Evolutionary conservation across 495 filamentous ascomycete genomes (phyloP).

Genomic region (Thozetella sp.): DNA sequence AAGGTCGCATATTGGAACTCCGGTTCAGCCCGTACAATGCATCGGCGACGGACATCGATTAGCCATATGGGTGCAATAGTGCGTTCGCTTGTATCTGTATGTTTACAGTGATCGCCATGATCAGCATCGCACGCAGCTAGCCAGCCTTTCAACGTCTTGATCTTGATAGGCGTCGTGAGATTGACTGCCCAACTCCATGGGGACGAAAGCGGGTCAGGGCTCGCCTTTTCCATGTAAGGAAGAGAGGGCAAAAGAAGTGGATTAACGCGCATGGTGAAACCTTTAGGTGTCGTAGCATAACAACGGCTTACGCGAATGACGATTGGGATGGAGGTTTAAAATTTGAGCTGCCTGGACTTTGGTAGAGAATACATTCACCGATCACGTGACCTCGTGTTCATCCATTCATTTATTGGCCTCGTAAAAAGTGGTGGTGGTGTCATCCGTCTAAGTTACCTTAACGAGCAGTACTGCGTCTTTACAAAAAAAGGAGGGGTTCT

Average conservation of each 20-base stretch:
- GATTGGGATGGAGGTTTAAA: no score
- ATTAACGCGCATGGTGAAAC: constrained; percentile 13
- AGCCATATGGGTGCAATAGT: constrained; percentile 10
- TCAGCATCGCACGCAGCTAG: constrained; percentile 12
- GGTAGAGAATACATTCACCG: no score
- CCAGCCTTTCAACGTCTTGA: constrained; percentile 11
- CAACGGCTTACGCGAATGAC: no score
- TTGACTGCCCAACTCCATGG: constrained; percentile 9
- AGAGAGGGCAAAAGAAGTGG: constrained; percentile 13
- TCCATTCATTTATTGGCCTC: no score
- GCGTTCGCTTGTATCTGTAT: neutral
- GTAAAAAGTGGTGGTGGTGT: no score
- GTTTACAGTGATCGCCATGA: constrained; percentile 11
- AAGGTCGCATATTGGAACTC: constrained; percentile 12
- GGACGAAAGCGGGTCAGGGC: neutral
- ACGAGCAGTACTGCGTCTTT: no score
- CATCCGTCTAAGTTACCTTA: no score
- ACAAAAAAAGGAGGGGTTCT: no score
- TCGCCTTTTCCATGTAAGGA: constrained; percentile 17
- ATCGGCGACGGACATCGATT: constrained; percentile 11
- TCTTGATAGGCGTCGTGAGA: constrained; percentile 9
- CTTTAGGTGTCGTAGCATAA: no score
- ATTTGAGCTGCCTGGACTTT: no score
- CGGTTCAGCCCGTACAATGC: constrained; percentile 8
- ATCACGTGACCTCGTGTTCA: no score